Evolutionary conservation across 306 rosid species (phyloP), one percentile per base, ranked within the genome.

Genomic region (Datisca glomerata): DNA sequence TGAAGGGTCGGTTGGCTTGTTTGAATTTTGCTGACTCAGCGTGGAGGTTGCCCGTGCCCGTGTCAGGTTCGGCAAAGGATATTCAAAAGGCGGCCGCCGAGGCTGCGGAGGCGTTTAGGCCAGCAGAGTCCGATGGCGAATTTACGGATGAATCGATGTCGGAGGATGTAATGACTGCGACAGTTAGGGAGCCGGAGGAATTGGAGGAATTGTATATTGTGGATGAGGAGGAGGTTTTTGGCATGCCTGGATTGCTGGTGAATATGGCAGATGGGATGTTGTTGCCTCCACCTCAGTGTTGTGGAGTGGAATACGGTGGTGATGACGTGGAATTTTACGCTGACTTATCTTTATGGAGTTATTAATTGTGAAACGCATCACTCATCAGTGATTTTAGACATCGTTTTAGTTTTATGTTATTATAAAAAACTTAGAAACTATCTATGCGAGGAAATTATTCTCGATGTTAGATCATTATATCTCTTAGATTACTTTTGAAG

Each of bases 11-110:
- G 6, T 35, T 55, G 0, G 83, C 86, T 0, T 70, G 78, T n/a
- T 56, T 76, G 11, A 84, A 84, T n/a, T 84, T 79, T 7, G 92
- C 83, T 0, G 92, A 84, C 60, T 79, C 94, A 0, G 55, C 48
- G 0, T 65, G 78, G 91, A 33, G 75, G 16, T 53, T 84, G 1
- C 80, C 68, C 0, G 14, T 31, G 0, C 94, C 94, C 13, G 70
- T 68, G 2, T 68, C 80, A 0, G 7, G 52, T 0, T 50, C 46
- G 1, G 59, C 76, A 0, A 84, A 73, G 47, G 94, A 80, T 18
- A 79, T 84, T 16, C 94, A 79, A 38, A 65, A 51, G 64, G 52
- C 86, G 0, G 86, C 92, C 0, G 53, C 83, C 0, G 36, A 56
- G 23, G 94, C 86, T 0, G 94, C 92, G 0, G 84, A 79, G 60